A percentile compares a stretch with the other conserved stretches of the same genome.
phyloP scores from a whole-genome alignment of 2,329 filamentous ascomycete species.

The Ustulina deusta region DNA sequence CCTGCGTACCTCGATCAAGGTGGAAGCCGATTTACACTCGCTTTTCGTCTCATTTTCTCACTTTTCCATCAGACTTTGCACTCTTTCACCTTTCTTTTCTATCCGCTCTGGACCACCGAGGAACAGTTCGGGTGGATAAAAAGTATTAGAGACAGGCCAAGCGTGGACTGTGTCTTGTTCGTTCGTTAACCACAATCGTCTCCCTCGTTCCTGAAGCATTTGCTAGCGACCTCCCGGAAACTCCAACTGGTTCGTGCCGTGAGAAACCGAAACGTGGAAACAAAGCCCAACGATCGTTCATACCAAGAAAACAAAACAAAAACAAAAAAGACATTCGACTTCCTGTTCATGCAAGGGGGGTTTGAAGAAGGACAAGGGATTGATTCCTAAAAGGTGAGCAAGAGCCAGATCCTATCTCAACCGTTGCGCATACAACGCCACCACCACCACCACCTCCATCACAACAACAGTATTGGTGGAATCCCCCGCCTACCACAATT shows the following conservation, averaged over 20 bases:
- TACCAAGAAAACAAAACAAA: no score
- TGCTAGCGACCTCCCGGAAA: slow-evolving; percentile 20
- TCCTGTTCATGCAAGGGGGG: slow-evolving; percentile 5
- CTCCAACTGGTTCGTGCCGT: slow-evolving; percentile 7
- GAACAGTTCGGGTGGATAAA: slow-evolving; percentile 35
- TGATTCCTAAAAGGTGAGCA: slow-evolving; percentile 30
- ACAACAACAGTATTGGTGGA: neutral
- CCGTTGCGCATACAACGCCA: neutral
- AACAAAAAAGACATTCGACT: slow-evolving; percentile 13
- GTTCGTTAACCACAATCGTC: slow-evolving; percentile 42
- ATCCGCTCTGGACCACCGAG: slow-evolving; percentile 36
- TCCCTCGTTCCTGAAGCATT: slow-evolving; percentile 32
- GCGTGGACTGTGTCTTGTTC: slow-evolving; percentile 43
- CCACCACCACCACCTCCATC: neutral
- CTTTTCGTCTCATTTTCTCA: slow-evolving; percentile 43
- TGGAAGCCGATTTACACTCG: slow-evolving; percentile 49
- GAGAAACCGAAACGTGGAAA: slow-evolving; percentile 19
- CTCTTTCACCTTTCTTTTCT: slow-evolving; percentile 33
- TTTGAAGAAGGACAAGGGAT: slow-evolving; percentile 16
- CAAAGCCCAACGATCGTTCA: slow-evolving; percentile 32
- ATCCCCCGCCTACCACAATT: neutral
- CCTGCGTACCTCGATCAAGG: slow-evolving; percentile 37
- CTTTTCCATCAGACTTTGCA: slow-evolving; percentile 38
- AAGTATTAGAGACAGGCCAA: slow-evolving; percentile 38
- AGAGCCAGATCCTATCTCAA: neutral